Base-by-base conservation (phyloP, 2,329 filamentous ascomycete species). In the Arthrobotrys megalospora region DNA sequence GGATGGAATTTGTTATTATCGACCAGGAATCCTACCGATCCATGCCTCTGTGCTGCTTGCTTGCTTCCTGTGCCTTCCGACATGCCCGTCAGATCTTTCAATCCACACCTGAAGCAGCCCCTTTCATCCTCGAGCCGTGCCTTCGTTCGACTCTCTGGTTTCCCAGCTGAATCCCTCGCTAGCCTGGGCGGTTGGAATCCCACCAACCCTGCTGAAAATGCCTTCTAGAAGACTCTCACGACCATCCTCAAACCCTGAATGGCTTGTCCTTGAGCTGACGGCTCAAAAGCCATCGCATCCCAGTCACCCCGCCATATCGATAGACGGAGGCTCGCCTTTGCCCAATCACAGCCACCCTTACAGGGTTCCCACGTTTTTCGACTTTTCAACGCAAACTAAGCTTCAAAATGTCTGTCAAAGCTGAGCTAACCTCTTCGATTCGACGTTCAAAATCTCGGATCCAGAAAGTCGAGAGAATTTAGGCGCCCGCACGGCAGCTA, bases 1-100 rank as follows among this genome's bases (percentile, higher is more conserved):
- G 65, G 65, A 62, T 70, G 24, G 66, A 70, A 70, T 70, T 70
- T 70, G 66, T 70, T 70, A 70, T 70, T 70, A 62, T 70, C 32
- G 52, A 50, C 66, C 66, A 62, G 66, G 66, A 70, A 62, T 70
- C 50, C n/a, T 68, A 41, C 21, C 32, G 32, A 38, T 67, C 34
- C 47, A 58, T 68, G 65, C 48, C 63, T 53, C 16, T 36, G 41
- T 48, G 8, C 16, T 21, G 16, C 36, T 60, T 60, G 55, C 36
- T 36, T 34, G 10, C 36, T 60, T 64, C 60, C 62, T 66, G 62
- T 65, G 45, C 32, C 28, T 43, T 48, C 34, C 47, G 34, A 43
- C 47, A 43, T 53, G 55, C 55, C 64, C 38, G 48, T 67, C 63
- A 67, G 47, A 67, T 48, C 55, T 48, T 32, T 34, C 16, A 32